Conservation (phyloP, 2,329 filamentous ascomycete genomes). For the Trichocomaceae sp. region DNA sequence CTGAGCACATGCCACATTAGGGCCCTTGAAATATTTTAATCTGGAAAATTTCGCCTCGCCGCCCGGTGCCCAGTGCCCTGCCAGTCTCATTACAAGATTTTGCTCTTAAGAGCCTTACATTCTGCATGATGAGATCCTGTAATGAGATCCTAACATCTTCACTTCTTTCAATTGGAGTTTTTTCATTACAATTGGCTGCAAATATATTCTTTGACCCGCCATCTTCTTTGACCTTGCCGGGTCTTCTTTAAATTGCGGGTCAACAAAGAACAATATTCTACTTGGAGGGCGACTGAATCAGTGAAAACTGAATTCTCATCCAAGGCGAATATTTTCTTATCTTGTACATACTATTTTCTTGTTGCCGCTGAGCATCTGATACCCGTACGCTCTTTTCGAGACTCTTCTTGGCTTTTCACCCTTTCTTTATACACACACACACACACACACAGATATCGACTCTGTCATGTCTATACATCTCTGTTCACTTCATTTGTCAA, state of each 20-base stretch:
- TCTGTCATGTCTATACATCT: background rate
- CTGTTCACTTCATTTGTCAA: background rate
- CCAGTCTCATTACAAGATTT: background rate
- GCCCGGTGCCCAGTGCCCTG: background rate
- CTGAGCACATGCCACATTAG: slow-evolving; percentile 5
- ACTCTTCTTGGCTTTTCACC: background rate
- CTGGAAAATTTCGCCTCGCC: background rate
- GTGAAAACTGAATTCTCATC: no score
- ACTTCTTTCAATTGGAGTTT: background rate
- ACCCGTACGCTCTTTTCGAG: background rate
- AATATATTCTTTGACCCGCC: background rate
- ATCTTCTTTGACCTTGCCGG: background rate
- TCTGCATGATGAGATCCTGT: background rate
- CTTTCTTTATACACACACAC: background rate
- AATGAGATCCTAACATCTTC: background rate
- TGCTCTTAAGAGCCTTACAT: background rate
- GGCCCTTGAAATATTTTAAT: background rate
- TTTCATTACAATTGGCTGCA: background rate
- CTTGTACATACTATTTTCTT: slow-evolving; percentile 9
- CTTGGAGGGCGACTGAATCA: no score
- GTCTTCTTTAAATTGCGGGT: background rate
- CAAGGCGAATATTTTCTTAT: no score
- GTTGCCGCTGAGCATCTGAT: background rate
- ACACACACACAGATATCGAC: background rate
- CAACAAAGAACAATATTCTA: no score